Percentiles rank a stretch among this genome's conserved stretches.
These are phyloP conservation scores for Pseudogymnoascus verrucosus DNA, from an alignment of 2,329 filamentous ascomycete species.

Conservation along the genomic window DNA sequence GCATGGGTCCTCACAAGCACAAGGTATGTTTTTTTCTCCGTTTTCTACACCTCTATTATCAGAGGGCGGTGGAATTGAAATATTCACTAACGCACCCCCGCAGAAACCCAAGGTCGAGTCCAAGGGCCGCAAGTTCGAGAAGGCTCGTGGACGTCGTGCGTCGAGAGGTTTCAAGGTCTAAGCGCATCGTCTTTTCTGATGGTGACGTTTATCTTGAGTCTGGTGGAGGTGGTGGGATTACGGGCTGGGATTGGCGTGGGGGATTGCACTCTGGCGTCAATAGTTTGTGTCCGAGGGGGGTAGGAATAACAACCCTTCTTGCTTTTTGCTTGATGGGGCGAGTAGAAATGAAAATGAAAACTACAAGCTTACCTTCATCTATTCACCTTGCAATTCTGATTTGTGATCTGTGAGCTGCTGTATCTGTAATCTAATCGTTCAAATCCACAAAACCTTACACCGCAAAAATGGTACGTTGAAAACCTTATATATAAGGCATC, in stretches of 20 bases:
- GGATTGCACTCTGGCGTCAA: neutral
- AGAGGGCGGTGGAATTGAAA: neutral
- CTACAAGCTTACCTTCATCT: neutral
- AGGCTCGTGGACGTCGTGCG: constrained; percentile 95
- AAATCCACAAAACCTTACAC: no score
- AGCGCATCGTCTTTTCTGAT: constrained; percentile 28
- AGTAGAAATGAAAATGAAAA: neutral
- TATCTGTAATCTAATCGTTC: no score
- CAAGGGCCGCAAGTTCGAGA: constrained; percentile 99
- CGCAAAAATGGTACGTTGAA: neutral
- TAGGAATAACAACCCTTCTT: neutral
- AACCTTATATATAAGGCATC: neutral
- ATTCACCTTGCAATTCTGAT: neutral
- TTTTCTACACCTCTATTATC: neutral
- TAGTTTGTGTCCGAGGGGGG: neutral
- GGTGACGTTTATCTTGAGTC: no score
- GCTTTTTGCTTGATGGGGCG: neutral
- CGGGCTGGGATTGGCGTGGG: neutral
- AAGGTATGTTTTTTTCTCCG: constrained; percentile 56
- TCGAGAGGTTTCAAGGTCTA: constrained; percentile 99
- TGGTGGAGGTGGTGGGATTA: neutral
- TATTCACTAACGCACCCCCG: constrained; percentile 30
- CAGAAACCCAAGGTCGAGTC: constrained; percentile 94
- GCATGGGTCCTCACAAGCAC: constrained; percentile 94
- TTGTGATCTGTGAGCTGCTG: no score